These are phyloP conservation scores for Fusarium begoniae DNA, from an alignment of 2,329 filamentous ascomycete genomes.

Conservation along the genomic window DNA sequence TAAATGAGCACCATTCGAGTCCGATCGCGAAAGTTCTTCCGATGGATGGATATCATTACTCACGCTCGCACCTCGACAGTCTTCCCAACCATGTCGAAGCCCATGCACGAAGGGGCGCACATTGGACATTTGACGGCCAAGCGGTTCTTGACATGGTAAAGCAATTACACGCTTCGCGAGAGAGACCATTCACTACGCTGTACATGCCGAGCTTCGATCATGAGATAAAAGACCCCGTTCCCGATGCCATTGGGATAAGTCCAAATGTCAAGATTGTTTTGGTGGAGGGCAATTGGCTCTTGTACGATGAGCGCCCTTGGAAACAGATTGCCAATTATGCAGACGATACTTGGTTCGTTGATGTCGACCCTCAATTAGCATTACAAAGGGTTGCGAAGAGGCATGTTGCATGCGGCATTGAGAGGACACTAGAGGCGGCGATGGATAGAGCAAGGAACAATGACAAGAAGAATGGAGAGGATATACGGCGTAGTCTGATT, in stretches of 20 bases:
- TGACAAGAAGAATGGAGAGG: neutral
- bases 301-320: neutral
- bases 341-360: neutral
- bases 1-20: accelerated
- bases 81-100: neutral
- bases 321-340: neutral
- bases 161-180: neutral
- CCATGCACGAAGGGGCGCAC: neutral
- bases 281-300: neutral
- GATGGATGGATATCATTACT: neutral
- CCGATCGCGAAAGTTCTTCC: neutral
- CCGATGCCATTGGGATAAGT: neutral
- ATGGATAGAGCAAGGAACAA: neutral
- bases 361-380: neutral
- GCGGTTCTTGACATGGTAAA: neutral
- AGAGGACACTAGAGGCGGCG: neutral
- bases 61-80: neutral
- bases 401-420: neutral
- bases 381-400: neutral
- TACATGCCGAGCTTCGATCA: neutral
- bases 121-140: neutral
- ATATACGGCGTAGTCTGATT: neutral
- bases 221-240: neutral
- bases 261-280: neutral
- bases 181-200: neutral